phyloP scores from a whole-genome alignment of 2,329 filamentous ascomycete genomes.

The Pseudomassariella vexata region DNA sequence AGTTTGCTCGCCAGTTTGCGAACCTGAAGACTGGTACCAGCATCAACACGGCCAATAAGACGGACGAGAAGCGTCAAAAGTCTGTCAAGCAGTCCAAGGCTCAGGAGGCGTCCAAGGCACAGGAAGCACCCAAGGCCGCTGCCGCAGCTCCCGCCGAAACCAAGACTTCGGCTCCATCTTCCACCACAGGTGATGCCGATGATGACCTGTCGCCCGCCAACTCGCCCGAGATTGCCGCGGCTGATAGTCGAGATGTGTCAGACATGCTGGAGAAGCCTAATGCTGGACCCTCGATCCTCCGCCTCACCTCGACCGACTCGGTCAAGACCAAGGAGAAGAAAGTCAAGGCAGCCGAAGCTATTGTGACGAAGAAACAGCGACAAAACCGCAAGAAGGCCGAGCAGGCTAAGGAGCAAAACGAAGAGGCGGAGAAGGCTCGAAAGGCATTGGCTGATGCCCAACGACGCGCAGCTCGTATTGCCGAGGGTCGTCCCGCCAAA shows the following conservation, averaged over 20 bases:
- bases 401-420: conserved; percentile 66
- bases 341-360: conserved; percentile 56
- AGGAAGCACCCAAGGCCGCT: conserved; percentile 17
- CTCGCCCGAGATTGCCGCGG: conserved; percentile 57
- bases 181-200: conserved; percentile 70
- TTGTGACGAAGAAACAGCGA: conserved; percentile 90
- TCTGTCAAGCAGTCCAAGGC: conserved; percentile 65
- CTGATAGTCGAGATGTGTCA: conserved; percentile 63
- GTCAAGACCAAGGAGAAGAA: conserved; percentile 59
- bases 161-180: conserved; percentile 57
- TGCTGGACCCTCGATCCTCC: conserved; percentile 67
- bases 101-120: conserved; percentile 47
- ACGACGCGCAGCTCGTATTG: conserved; percentile 71
- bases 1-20: conserved; percentile 70
- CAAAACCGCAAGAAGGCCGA: conserved; percentile 89
- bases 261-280: conserved; percentile 83
- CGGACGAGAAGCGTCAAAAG: conserved; percentile 60
- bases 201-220: conserved; percentile 69
- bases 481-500: conserved; percentile 77
- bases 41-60: conserved; percentile 41
- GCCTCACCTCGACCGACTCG: conserved; percentile 64
- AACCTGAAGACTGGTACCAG: conserved; percentile 66
- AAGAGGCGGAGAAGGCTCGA: conserved; percentile 74
- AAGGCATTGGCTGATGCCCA: conserved; percentile 76
- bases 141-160: conserved; percentile 34